phyloP scores from a whole-genome alignment of 768 basidiomycete species.

The Serpula lacrymans region DNA sequence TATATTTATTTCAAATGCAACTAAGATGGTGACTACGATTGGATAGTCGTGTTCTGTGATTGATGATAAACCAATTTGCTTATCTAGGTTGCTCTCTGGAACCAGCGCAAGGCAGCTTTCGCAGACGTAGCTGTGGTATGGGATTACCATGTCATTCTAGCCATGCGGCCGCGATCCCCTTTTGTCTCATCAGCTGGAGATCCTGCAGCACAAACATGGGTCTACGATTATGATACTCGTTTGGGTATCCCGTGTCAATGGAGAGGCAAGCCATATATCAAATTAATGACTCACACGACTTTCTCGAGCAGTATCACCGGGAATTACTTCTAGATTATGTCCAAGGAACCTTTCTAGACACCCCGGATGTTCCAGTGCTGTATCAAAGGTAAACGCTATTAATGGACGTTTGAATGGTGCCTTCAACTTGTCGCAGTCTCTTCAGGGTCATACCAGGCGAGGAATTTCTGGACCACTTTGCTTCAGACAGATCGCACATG shows the following conservation, averaged over 20 bases:
- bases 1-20: conserved; percentile 64
- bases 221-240: conserved; percentile 67
- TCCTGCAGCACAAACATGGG: conserved; percentile 37
- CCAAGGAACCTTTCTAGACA: conserved; percentile 38
- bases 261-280: conserved; percentile 38
- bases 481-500: conserved; percentile 78
- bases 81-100: conserved; percentile 61
- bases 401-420: conserved; percentile 3
- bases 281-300: not conserved
- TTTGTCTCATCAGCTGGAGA: no score
- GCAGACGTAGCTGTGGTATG: conserved; percentile 48
- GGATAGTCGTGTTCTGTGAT: not conserved
- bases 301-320: conserved; percentile 4
- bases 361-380: conserved; percentile 21
- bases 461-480: conserved; percentile 55
- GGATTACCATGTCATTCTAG: conserved; percentile 74
- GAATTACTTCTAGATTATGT: conserved; percentile 41
- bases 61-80: conserved; percentile 10
- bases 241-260: conserved; percentile 49
- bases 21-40: conserved; percentile 45
- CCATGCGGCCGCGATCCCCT: conserved; percentile 37
- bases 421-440: conserved; percentile 34
- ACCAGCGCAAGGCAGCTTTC: conserved; percentile 44
- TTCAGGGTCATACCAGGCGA: conserved; percentile 59
- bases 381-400: conserved; percentile 44